Conservation (phyloP, 768 basidiomycete species). For the Mycena crocata region DNA sequence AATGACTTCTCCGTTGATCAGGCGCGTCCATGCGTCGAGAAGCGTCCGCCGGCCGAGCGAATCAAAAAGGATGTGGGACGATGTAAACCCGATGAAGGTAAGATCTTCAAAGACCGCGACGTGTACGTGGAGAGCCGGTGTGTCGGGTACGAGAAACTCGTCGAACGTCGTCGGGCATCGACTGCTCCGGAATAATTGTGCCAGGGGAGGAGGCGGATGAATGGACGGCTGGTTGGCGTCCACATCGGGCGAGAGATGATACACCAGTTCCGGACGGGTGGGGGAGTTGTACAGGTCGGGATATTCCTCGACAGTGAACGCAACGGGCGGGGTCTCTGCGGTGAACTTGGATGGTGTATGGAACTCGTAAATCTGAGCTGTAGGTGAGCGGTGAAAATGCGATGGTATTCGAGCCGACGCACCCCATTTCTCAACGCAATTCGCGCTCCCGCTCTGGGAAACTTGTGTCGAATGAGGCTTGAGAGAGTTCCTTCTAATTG, state of each 20-base stretch:
- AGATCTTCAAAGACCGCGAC: constrained; percentile 16
- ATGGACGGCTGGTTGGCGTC: not conserved
- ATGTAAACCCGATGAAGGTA: constrained; percentile 17
- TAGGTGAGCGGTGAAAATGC: not conserved
- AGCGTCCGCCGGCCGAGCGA: constrained; percentile 4
- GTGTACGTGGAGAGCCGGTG: constrained; percentile 13
- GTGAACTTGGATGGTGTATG: constrained; percentile 16
- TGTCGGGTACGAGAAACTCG: not conserved
- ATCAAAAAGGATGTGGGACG: constrained; percentile 9
- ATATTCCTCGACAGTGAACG: constrained; percentile 19
- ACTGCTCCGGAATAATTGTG: constrained; percentile 2
- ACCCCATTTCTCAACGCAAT: constrained; percentile 7
- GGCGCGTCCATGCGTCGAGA: constrained; percentile 19
- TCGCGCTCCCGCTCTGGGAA: constrained; percentile 1
- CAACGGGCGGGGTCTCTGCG: not conserved
- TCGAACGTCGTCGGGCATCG: constrained; percentile 7
- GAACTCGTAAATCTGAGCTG: constrained; percentile 17
- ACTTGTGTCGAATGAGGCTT: not conserved
- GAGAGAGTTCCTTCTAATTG: not conserved
- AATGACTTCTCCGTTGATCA: constrained; percentile 9
- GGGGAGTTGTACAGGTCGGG: constrained; percentile 13
- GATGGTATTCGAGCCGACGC: not conserved
- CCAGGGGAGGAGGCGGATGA: constrained; percentile 3
- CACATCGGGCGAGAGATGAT: not conserved
- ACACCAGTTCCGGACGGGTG: not conserved